Conservation (phyloP, 164 flowering plant species). For the Vitis cinerea region DNA sequence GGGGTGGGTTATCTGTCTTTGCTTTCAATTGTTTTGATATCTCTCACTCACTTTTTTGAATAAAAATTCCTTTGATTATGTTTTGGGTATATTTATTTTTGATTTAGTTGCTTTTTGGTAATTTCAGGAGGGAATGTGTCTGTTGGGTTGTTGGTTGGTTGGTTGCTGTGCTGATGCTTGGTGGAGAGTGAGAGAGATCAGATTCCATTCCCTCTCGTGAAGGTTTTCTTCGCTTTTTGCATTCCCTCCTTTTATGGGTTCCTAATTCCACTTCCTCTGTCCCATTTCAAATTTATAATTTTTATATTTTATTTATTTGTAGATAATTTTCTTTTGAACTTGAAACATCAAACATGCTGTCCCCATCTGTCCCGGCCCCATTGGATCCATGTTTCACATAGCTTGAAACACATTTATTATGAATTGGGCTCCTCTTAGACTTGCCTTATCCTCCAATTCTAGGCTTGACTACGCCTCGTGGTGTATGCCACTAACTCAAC, state of each 20-base stretch:
- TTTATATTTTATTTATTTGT: too few relatives aligned
- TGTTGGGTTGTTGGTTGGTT: slow-evolving; percentile 8
- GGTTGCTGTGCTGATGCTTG: neutral
- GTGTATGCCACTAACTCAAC: too few relatives aligned
- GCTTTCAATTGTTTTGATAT: slow-evolving; percentile 1
- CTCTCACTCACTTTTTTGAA: slow-evolving; percentile 5
- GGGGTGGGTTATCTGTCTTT: neutral
- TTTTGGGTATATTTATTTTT: neutral
- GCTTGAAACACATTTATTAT: too few relatives aligned
- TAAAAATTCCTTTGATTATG: neutral
- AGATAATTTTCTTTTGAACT: too few relatives aligned
- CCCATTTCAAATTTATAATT: neutral
- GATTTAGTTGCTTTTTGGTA: slow-evolving; percentile 2
- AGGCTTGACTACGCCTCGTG: too few relatives aligned
- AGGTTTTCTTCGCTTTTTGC: slow-evolving; percentile 32
- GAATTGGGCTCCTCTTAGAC: too few relatives aligned
- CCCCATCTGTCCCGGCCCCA: too few relatives aligned
- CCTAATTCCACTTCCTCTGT: slow-evolving; percentile 7
- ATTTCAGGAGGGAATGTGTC: slow-evolving; percentile 4
- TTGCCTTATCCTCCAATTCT: too few relatives aligned
- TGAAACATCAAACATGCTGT: too few relatives aligned
- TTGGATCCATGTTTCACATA: too few relatives aligned
- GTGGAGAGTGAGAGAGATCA: slow-evolving; percentile 24
- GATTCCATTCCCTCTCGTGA: slow-evolving; percentile 46
- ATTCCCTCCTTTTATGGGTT: slow-evolving; percentile 17